Percentiles rank a stretch among this genome's conserved stretches.
Conservation (phyloP, 2,329 filamentous ascomycete genomes). For the Neopestalotiopsis sp. region DNA sequence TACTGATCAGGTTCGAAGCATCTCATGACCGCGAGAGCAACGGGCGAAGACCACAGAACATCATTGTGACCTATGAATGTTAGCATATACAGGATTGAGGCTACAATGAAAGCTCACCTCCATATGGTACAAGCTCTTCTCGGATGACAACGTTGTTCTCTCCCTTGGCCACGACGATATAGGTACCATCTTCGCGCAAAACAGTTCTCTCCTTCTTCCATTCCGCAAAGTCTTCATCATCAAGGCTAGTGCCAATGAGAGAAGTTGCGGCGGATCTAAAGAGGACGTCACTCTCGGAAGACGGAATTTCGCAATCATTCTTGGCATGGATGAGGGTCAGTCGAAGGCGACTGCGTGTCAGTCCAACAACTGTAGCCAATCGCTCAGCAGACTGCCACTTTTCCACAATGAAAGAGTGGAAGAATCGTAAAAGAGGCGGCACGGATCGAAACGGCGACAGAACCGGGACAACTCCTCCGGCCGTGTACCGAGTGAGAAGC, state of each 20-base stretch:
- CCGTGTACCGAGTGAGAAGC: conserved; percentile 77
- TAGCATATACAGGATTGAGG: conserved; percentile 18
- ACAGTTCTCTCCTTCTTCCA: conserved; percentile 53
- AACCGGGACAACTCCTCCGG: conserved; percentile 78
- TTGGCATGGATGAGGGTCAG: conserved; percentile 79
- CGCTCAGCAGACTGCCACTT: conserved; percentile 77
- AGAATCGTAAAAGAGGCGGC: conserved; percentile 64
- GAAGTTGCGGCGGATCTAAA: conserved; percentile 65
- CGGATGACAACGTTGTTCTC: conserved; percentile 54
- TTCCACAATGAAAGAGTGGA: conserved; percentile 73
- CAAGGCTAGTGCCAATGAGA: conserved; percentile 41
- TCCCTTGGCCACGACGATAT: conserved; percentile 50
- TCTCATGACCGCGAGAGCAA: conserved; percentile 68
- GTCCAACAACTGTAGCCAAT: conserved; percentile 60
- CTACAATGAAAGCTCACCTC: conserved; percentile 47
- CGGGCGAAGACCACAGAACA: conserved; percentile 68
- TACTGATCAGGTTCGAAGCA: conserved; percentile 52
- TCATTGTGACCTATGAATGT: conserved; percentile 67
- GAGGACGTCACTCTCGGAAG: conserved; percentile 67
- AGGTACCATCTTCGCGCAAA: conserved; percentile 49
- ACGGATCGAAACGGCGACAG: conserved; percentile 75
- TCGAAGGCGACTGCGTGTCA: conserved; percentile 59
- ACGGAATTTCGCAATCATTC: conserved; percentile 84
- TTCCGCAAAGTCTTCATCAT: conserved; percentile 42
- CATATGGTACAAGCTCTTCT: conserved; percentile 59